Evolutionary conservation across 345 rosid species (phyloP).

Genomic region (Iberis pinnata): DNA sequence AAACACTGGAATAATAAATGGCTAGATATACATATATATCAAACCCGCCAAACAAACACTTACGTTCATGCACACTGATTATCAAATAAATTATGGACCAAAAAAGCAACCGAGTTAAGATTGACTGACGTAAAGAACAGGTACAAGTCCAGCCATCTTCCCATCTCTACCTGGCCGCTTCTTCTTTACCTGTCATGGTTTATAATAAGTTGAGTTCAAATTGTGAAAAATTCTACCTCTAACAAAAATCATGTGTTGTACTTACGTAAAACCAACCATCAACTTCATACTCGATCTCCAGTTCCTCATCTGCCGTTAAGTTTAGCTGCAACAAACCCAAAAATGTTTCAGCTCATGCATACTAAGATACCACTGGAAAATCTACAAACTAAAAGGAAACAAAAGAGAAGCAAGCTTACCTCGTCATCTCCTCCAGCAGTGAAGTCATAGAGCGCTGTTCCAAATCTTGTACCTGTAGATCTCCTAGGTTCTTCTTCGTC

Average conservation of each 20-base stretch:
- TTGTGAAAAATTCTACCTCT: neutral
- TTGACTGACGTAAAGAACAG: constrained; percentile 86
- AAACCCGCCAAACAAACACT: constrained; percentile 14
- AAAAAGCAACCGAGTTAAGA: constrained; percentile 27
- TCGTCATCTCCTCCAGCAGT: constrained; percentile 99
- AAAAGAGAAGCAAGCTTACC: constrained; percentile 32
- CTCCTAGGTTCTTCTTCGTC: constrained; percentile 53
- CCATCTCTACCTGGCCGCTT: constrained; percentile 97
- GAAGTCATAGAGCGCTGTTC: constrained; percentile 90
- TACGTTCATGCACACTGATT: constrained; percentile 28
- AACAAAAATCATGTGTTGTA: constrained; percentile 16
- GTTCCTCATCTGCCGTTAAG: constrained; percentile 86
- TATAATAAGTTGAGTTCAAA: neutral
- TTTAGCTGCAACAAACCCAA: constrained; percentile 76
- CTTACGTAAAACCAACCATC: constrained; percentile 99
- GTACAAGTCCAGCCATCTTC: constrained; percentile 94
- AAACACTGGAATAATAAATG: too few relatives aligned
- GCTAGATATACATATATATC: constrained; percentile 15
- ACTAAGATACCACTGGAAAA: neutral
- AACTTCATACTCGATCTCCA: constrained; percentile 92
- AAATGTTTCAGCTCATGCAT: too few relatives aligned
- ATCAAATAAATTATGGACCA: constrained; percentile 6
- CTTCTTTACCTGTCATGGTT: constrained; percentile 76
- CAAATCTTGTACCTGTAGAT: constrained; percentile 58
- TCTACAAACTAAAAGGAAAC: neutral